A percentile compares a stretch with the other conserved stretches of the same genome.
Evolutionary conservation across 2,329 filamentous ascomycete genomes (phyloP).

Genomic region (Mycogone perniciosa): DNA sequence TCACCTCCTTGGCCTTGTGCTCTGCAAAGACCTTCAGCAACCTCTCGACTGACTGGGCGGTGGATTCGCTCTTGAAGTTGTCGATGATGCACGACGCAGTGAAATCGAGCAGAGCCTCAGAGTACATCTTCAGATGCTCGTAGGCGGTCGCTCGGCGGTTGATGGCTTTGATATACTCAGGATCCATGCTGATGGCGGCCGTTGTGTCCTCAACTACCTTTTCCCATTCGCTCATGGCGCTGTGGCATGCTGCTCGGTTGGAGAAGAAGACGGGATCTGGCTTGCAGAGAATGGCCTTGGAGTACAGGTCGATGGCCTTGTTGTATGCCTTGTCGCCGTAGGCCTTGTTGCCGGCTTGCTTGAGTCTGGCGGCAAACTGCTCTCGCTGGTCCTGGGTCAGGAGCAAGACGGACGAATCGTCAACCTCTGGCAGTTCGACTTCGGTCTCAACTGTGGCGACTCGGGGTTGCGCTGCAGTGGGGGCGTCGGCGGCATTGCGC

Average conservation of each 20-base stretch:
- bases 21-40: slow-evolving; percentile 96
- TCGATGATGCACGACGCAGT: slow-evolving; percentile 99
- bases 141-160: slow-evolving; percentile 96
- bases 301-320: slow-evolving; percentile 89
- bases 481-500: slow-evolving; percentile 46
- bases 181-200: slow-evolving; percentile 86
- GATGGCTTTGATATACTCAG: slow-evolving; percentile 93
- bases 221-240: slow-evolving; percentile 86
- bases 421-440: slow-evolving; percentile 64
- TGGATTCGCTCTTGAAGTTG: slow-evolving; percentile 86
- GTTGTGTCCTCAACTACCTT: slow-evolving; percentile 97
- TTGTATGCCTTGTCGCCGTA: slow-evolving; percentile 93
- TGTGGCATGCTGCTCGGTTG: slow-evolving; percentile 96
- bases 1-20: slow-evolving; percentile 83
- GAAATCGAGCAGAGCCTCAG: slow-evolving; percentile 93
- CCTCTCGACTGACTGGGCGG: slow-evolving; percentile 83
- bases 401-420: slow-evolving; percentile 48
- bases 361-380: slow-evolving; percentile 83
- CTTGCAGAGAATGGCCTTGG: slow-evolving; percentile 93
- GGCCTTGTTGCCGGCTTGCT: slow-evolving; percentile 92
- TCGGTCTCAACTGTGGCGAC: slow-evolving; percentile 48
- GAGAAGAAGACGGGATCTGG: slow-evolving; percentile 98
- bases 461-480: slow-evolving; percentile 37
- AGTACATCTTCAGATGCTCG: slow-evolving; percentile 84
- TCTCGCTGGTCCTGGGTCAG: slow-evolving; percentile 64